These are phyloP conservation scores for Aspergillus coremiiformis DNA, from an alignment of 495 filamentous ascomycete genomes.

Conservation along the genomic window DNA sequence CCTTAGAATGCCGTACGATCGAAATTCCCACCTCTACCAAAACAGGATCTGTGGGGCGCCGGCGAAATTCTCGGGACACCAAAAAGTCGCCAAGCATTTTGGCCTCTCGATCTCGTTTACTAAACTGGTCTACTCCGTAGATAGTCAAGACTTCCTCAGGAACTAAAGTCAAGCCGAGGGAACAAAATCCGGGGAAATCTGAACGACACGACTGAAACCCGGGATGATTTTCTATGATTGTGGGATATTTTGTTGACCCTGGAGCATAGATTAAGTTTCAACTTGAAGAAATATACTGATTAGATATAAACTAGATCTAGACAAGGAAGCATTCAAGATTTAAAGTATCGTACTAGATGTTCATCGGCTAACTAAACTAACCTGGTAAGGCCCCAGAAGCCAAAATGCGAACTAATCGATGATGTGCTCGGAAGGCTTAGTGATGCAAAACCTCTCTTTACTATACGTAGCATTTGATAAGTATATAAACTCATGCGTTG, in stretches of 20 bases:
- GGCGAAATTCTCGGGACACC: slow-evolving; percentile 23
- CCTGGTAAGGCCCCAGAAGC: not conserved
- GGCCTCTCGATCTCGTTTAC: not conserved
- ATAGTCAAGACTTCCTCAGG: not conserved
- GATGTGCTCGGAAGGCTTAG: slow-evolving; percentile 17
- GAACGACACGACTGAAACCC: not conserved
- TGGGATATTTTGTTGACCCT: not conserved
- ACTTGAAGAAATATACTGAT: not conserved
- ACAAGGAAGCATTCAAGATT: not conserved
- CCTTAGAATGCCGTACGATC: too few species aligned
- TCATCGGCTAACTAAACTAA: not conserved
- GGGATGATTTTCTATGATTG: too few species aligned
- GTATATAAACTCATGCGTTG: not conserved
- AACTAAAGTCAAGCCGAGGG: not conserved
- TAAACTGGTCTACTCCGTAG: not conserved
- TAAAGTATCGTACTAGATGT: not conserved
- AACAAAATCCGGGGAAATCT: not conserved
- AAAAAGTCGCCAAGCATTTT: not conserved
- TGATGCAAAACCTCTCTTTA: slow-evolving; percentile 16
- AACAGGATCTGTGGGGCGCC: slow-evolving; percentile 12
- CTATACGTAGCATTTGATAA: too few species aligned
- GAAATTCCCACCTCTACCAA: too few species aligned
- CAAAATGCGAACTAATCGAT: slow-evolving; percentile 9
- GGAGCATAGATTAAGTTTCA: not conserved
- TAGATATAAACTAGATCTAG: not conserved